A percentile compares a stretch with the other conserved stretches of the same genome.
Conservation (phyloP, 2,329 filamentous ascomycete genomes). For the Fusarium globosum region DNA sequence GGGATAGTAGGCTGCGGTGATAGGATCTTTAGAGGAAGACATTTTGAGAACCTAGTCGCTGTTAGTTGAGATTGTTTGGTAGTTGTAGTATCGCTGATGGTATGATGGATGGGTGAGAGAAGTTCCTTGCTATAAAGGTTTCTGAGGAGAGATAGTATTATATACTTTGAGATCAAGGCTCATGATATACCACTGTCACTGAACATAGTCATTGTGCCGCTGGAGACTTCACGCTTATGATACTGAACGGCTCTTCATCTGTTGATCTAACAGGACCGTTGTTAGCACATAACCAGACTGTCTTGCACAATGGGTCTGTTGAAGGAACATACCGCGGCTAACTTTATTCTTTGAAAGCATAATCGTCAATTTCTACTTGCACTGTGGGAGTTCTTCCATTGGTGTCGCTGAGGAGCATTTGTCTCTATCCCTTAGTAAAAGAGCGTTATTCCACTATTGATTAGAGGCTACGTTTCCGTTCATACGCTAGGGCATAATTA, state of each 20-base stretch:
- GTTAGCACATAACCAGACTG: neutral
- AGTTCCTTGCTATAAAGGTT: fast-evolving
- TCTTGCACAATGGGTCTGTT: neutral
- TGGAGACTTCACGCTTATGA: fast-evolving
- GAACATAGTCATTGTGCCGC: neutral
- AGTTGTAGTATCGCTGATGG: neutral
- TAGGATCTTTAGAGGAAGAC: neutral
- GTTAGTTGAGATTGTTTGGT: neutral
- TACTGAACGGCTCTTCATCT: neutral
- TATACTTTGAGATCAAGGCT: neutral
- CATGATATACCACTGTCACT: fast-evolving
- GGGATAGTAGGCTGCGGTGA: neutral
- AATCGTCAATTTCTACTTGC: fast-evolving
- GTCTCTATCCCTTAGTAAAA: too few species aligned
- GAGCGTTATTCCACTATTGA: too few species aligned
- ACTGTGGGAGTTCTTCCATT: neutral
- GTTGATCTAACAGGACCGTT: neutral
- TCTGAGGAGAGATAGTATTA: neutral
- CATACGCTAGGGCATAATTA: fast-evolving
- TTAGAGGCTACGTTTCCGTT: neutral
- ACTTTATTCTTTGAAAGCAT: neutral
- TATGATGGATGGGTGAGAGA: neutral
- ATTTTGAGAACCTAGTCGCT: neutral
- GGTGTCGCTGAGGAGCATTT: too few species aligned
- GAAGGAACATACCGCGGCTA: neutral